Evolutionary conservation across 257 asterid species (phyloP).

Genomic region (Solanum lignicaule): DNA sequence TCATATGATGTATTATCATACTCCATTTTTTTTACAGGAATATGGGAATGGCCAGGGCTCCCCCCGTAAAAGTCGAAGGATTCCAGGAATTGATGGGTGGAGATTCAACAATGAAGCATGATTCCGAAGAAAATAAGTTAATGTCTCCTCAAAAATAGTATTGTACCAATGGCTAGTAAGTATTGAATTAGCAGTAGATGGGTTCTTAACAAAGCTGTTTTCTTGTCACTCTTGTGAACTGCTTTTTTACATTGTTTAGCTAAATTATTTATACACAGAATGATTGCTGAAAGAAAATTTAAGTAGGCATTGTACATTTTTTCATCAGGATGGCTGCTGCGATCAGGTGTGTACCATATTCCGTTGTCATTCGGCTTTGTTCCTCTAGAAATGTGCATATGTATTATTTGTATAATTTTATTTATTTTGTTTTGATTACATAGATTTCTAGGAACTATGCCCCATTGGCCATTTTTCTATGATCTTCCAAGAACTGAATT

Average conservation of each 20-base stretch:
- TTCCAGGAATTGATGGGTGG: slow-evolving; percentile 97
- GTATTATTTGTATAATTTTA: neutral
- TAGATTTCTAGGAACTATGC: neutral
- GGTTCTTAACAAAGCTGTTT: neutral
- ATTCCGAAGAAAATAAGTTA: slow-evolving; percentile 76
- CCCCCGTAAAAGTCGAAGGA: slow-evolving; percentile 96
- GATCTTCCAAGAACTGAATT: neutral
- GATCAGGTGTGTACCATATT: neutral
- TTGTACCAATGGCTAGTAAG: neutral
- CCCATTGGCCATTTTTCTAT: neutral
- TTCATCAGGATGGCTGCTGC: neutral
- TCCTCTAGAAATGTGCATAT: neutral
- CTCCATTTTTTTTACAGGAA: slow-evolving; percentile 32
- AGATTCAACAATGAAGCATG: slow-evolving; percentile 70
- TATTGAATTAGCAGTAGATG: neutral
- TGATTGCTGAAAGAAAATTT: neutral
- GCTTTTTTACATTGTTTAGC: neutral
- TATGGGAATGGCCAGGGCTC: slow-evolving; percentile 80
- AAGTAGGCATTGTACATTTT: neutral
- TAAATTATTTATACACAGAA: neutral
- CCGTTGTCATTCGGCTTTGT: neutral
- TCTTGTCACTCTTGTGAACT: neutral
- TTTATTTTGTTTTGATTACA: neutral
- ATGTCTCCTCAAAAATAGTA: slow-evolving; percentile 31
- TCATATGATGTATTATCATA: neutral